These are phyloP conservation scores for Sclerotinia minor DNA, from an alignment of 2,329 filamentous ascomycete genomes.

Conservation along the genomic window DNA sequence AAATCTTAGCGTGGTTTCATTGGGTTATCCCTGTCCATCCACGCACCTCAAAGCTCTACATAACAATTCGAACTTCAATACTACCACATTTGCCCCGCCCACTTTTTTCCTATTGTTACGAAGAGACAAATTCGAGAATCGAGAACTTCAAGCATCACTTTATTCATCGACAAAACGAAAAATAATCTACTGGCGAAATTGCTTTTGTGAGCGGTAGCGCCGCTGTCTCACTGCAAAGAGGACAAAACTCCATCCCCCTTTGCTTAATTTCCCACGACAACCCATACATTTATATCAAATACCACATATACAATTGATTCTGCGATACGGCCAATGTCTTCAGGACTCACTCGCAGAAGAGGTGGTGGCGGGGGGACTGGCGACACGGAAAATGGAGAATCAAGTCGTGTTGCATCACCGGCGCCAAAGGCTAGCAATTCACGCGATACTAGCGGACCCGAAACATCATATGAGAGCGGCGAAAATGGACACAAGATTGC, in stretches of 20 bases:
- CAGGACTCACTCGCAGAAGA: slow-evolving; percentile 63
- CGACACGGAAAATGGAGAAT: slow-evolving; percentile 62
- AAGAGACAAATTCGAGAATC: slow-evolving; percentile 6
- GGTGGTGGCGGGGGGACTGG: slow-evolving; percentile 65
- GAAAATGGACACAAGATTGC: slow-evolving; percentile 99
- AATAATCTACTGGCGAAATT: slow-evolving; percentile 21
- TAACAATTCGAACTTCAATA: slow-evolving; percentile 24
- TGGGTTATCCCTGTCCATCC: slow-evolving; percentile 24
- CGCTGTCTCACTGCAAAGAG: slow-evolving; percentile 22
- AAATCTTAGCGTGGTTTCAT: slow-evolving; percentile 24
- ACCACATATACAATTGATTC: slow-evolving; percentile 23
- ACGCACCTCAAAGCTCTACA: slow-evolving; percentile 22
- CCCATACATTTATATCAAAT: slow-evolving; percentile 28
- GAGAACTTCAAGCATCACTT: slow-evolving; percentile 3
- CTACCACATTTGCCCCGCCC: slow-evolving; percentile 24
- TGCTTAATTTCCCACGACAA: slow-evolving; percentile 30
- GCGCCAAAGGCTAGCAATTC: slow-evolving; percentile 61
- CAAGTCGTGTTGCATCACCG: slow-evolving; percentile 66
- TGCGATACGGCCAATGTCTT: slow-evolving; percentile 44
- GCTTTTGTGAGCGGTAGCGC: slow-evolving; percentile 26
- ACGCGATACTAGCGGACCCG: slow-evolving; percentile 57
- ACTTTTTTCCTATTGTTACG: slow-evolving; percentile 22
- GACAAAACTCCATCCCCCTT: slow-evolving; percentile 31
- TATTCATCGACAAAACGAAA: slow-evolving; percentile 6
- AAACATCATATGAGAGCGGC: slow-evolving; percentile 85